A percentile compares a stretch with the other conserved stretches of the same genome.
phyloP scores from a whole-genome alignment of 257 asterid species.

The Primulina huaijiensis region DNA sequence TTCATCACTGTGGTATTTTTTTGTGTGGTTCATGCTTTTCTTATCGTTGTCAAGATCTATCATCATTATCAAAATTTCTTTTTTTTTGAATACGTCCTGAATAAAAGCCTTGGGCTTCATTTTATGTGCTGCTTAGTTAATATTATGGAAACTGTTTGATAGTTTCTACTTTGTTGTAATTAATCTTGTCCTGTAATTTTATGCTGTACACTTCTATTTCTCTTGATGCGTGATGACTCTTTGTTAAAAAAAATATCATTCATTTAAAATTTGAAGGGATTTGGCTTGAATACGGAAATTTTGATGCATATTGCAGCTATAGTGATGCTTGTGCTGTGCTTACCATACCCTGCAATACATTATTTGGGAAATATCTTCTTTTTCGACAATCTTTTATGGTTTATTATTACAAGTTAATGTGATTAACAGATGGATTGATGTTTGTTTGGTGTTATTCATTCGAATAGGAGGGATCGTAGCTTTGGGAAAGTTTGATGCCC shows the following conservation, averaged over 20 bases:
- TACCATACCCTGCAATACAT: background rate
- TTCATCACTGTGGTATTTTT: background rate
- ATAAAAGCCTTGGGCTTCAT: background rate
- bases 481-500: slow-evolving; percentile 96
- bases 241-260: background rate
- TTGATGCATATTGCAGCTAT: background rate
- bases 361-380: background rate
- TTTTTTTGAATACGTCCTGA: background rate
- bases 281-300: background rate
- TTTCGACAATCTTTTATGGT: background rate
- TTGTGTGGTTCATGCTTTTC: background rate
- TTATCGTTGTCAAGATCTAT: too few relatives aligned
- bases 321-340: background rate
- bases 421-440: slow-evolving; percentile 16
- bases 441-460: slow-evolving; percentile 14
- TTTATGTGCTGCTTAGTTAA: background rate
- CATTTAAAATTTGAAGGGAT: background rate
- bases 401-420: background rate
- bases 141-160: background rate
- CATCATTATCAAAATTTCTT: too few relatives aligned
- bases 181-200: background rate
- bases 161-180: background rate
- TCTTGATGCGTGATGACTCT: background rate
- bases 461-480: slow-evolving; percentile 87
- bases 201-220: background rate